Evolutionary conservation across 768 basidiomycete species (phyloP).

Genomic region (Russula dissimulans): DNA sequence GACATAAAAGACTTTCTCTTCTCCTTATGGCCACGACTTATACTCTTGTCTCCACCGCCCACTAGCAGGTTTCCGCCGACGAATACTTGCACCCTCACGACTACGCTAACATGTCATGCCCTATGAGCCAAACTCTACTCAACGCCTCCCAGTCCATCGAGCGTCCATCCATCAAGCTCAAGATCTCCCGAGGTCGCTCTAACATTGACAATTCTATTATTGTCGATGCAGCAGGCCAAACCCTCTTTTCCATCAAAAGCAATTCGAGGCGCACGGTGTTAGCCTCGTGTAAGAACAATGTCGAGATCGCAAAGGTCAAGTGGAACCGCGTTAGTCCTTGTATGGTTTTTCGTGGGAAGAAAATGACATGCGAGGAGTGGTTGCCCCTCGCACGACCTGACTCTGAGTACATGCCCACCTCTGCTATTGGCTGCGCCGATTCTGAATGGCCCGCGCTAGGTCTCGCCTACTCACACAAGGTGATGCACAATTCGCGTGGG

Average conservation of each 20-base stretch:
- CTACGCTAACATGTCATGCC: neutral
- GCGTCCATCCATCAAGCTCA: neutral
- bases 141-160: neutral
- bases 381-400: neutral
- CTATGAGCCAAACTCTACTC: neutral
- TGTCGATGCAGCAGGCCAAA: too few species aligned
- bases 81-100: neutral
- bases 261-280: too few species aligned
- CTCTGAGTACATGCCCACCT: neutral
- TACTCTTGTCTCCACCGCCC: too few species aligned
- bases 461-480: constrained; percentile 3
- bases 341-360: constrained; percentile 2
- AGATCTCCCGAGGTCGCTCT: neutral
- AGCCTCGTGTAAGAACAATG: too few species aligned
- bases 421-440: too few species aligned
- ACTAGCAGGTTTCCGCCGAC: neutral
- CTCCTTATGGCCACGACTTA: too few species aligned
- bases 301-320: neutral
- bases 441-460: neutral
- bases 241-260: too few species aligned
- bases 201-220: too few species aligned
- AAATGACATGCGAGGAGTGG: neutral
- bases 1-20: too few species aligned
- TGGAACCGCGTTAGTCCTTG: constrained; percentile 5
- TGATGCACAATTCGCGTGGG: constrained; percentile 1